These are phyloP conservation scores for Ramularia endophylla DNA, from an alignment of 2,329 filamentous ascomycete genomes.

Conservation along the genomic window DNA sequence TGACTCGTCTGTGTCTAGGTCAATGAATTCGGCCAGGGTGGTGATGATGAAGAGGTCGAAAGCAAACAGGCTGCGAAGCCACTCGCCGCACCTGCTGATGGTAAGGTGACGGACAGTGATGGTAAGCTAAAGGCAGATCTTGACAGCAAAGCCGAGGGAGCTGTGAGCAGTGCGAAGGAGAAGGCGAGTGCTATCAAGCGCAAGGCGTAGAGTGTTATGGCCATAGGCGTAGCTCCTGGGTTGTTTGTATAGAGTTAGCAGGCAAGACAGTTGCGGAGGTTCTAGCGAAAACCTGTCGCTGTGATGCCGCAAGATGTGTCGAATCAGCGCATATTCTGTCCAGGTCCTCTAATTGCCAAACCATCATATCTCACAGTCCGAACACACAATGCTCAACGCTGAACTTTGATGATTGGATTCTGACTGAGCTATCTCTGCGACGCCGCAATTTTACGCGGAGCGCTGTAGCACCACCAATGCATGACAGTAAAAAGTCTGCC, in stretches of 20 bases:
- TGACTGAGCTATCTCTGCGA: constrained; percentile 6
- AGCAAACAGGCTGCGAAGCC: constrained; percentile 43
- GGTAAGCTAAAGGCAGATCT: constrained; percentile 15
- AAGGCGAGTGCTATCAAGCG: constrained; percentile 12
- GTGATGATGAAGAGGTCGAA: constrained; percentile 71
- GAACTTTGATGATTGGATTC: constrained; percentile 11
- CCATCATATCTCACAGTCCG: not conserved
- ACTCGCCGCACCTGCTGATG: constrained; percentile 29
- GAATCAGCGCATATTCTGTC: not conserved
- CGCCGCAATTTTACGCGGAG: constrained; percentile 6
- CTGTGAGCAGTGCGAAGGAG: constrained; percentile 9
- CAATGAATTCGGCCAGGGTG: constrained; percentile 97
- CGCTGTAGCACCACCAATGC: constrained; percentile 16
- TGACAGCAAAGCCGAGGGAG: constrained; percentile 7
- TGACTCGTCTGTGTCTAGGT: constrained; percentile 43
- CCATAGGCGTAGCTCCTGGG: not conserved
- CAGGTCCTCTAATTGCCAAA: not conserved
- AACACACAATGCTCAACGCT: constrained; percentile 1
- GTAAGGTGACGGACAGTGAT: constrained; percentile 10
- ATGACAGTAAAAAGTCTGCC: constrained; percentile 14
- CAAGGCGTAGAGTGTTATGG: constrained; percentile 6
- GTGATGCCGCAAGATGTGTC: no score
- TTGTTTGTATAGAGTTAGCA: no score
- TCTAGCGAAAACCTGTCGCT: no score
- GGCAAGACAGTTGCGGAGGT: no score